Base-by-base conservation (phyloP, 2,329 filamentous ascomycete genomes). In the Fusarium sp. region DNA sequence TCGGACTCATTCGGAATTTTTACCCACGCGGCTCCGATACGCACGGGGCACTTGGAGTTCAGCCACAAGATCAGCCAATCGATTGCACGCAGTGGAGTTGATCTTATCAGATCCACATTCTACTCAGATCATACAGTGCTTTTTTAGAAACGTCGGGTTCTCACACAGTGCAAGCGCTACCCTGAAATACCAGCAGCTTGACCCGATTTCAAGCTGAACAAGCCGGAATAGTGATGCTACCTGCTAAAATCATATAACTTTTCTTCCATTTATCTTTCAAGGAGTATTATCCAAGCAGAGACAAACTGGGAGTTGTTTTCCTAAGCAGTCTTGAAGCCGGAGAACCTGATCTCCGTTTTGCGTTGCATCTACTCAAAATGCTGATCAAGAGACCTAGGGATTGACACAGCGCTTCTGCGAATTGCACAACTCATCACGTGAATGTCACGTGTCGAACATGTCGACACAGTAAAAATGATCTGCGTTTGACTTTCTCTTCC, bases 311-410 rank as follows among this genome's bases (percentile, higher is more conserved):
- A 18, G 1, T 39, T 39, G 8, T 39, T 10, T 39, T 39, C 2
- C 8, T 16, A 29, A 9, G 22, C 45, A 18, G 20, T 24, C 11
- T 22, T 24, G 10, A 50, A n/a, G 20, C 45, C 16, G 18, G 24
- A 24, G 45, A 50, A 50, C 11, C 45, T 16, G 8, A 16, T 39
- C 8, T 39, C 35, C 18, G 18, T 9, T 3, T 39, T 16, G 4
- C 16, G 7, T 10, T 9, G 35, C 16, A 4, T 1, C 35, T 1
- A 39, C 16, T 7, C 1, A 2, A 37, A 16, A 37, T 4, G 14
- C 16, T 37, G 1, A 7, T 1, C 16, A 4, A 18, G 35, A 37
- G 4, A 14, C 33, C 6, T 3, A 5, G 1, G 6, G 2, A 16
- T 35, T 35, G 6, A 6, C 2, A 16, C n/a, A n/a, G n/a, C n/a